Evolutionary conservation across 139 green algal genomes (phyloP).

Genomic region (Closterium sp.): DNA sequence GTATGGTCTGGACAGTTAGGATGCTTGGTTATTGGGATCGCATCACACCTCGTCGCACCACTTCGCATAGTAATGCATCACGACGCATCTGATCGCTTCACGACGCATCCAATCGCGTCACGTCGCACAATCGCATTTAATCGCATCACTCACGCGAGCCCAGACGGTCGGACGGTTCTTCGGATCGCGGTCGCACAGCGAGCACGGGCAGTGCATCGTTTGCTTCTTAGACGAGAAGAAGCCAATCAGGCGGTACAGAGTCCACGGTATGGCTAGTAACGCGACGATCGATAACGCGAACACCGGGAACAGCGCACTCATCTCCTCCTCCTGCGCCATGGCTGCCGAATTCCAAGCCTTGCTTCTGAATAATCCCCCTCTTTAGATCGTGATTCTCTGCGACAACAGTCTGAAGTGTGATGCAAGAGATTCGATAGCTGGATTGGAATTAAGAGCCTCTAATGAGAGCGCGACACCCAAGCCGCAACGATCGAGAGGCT

Average conservation of each 20-base stretch:
- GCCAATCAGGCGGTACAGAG: slow-evolving; percentile 13
- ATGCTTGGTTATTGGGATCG: neutral
- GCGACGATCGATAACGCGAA: slow-evolving; percentile 45
- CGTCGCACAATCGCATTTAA: no score
- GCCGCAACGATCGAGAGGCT: no score
- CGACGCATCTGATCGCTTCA: neutral
- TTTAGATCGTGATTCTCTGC: neutral
- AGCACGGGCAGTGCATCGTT: slow-evolving; percentile 25
- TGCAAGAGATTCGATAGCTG: neutral
- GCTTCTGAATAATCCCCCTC: neutral
- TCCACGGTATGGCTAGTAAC: slow-evolving; percentile 47
- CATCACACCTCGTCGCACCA: neutral
- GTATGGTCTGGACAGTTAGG: neutral
- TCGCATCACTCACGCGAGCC: slow-evolving; percentile 1
- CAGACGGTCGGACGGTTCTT: slow-evolving; percentile 37
- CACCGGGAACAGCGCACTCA: slow-evolving; percentile 47
- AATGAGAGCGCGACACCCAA: no score
- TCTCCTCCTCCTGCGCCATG: slow-evolving; percentile 36
- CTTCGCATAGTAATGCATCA: neutral
- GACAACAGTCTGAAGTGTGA: neutral
- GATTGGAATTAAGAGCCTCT: neutral
- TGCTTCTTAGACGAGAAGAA: neutral
- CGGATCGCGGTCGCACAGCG: slow-evolving; percentile 13
- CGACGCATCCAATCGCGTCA: neutral
- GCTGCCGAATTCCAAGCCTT: neutral